phyloP scores from a whole-genome alignment of 441 rosid species.

The Gossypium davidsonii region DNA sequence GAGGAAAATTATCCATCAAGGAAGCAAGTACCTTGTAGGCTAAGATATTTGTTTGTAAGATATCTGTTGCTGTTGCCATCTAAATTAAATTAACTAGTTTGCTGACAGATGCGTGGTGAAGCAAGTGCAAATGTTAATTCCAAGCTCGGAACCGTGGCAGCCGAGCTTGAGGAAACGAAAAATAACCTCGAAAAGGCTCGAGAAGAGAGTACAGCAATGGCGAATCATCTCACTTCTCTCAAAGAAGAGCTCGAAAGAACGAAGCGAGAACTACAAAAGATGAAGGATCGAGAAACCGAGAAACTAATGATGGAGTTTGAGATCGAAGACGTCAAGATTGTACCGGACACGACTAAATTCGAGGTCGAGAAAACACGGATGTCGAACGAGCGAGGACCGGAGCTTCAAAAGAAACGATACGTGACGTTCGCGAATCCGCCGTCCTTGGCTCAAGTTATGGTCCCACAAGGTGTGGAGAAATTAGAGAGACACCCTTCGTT shows the following conservation, averaged over 20 bases:
- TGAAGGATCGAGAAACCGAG: conserved; percentile 33
- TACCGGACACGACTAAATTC: conserved; percentile 31
- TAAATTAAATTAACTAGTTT: background rate
- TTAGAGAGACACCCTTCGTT: conserved; percentile 78
- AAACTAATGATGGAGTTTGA: conserved; percentile 29
- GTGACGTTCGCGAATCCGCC: conserved; percentile 71
- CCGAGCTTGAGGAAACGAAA: conserved; percentile 55
- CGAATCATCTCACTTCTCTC: conserved; percentile 49
- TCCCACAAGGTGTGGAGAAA: conserved; percentile 32
- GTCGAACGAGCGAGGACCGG: conserved; percentile 16
- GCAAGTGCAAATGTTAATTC: conserved; percentile 17
- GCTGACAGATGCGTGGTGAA: conserved; percentile 30
- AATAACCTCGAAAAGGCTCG: conserved; percentile 44
- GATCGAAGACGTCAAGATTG: conserved; percentile 35
- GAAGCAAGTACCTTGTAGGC: conserved; percentile 9
- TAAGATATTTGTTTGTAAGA: background rate
- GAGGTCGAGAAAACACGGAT: conserved; percentile 19
- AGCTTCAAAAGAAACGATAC: conserved; percentile 61
- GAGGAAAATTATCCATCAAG: conserved; percentile 11
- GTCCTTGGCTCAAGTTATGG: conserved; percentile 29
- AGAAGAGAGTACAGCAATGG: conserved; percentile 53
- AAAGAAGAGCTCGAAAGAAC: conserved; percentile 73
- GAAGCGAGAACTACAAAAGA: conserved; percentile 52
- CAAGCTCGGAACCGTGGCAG: conserved; percentile 26
- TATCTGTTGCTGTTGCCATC: background rate